phyloP scores from a whole-genome alignment of 768 basidiomycete genomes.

The Boletus tylopilopsis region DNA sequence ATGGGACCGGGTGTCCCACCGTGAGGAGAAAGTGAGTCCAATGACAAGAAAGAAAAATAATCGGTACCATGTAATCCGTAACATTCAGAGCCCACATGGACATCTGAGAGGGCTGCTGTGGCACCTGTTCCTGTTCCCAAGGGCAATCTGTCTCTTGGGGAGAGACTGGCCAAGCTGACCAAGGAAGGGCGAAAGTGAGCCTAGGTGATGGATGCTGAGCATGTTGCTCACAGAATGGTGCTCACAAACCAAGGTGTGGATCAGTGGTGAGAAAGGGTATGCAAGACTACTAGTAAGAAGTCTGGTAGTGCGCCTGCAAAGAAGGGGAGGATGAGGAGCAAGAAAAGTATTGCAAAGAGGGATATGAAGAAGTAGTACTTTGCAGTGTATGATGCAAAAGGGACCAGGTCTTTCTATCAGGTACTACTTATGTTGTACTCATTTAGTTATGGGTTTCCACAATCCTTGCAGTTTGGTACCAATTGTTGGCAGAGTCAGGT shows the following conservation, averaged over 20 bases:
- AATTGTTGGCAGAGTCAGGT: too few relatives aligned
- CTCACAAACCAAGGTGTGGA: conserved; percentile 41
- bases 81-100: conserved; percentile 1
- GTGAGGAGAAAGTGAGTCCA: conserved; percentile 89
- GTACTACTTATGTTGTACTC: too few relatives aligned
- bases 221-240: conserved; percentile 65
- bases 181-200: conserved; percentile 84
- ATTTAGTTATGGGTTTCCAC: too few relatives aligned
- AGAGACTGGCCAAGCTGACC: conserved; percentile 68
- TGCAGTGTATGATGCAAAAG: too few relatives aligned
- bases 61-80: conserved; percentile 34
- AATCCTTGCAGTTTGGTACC: too few relatives aligned
- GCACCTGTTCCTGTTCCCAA: conserved; percentile 51
- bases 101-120: conserved; percentile 6
- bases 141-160: conserved; percentile 80
- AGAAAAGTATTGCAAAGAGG: conserved; percentile 48
- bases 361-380: conserved; percentile 60
- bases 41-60: conserved; percentile 78
- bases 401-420: too few relatives aligned
- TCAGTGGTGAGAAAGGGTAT: conserved; percentile 46
- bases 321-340: conserved; percentile 47
- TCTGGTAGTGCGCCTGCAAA: conserved; percentile 8
- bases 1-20: too few relatives aligned
- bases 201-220: conserved; percentile 76
- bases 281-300: conserved; percentile 38